phyloP scores from a whole-genome alignment of 495 filamentous ascomycete genomes.

The Parathielavia hyrcaniae region DNA sequence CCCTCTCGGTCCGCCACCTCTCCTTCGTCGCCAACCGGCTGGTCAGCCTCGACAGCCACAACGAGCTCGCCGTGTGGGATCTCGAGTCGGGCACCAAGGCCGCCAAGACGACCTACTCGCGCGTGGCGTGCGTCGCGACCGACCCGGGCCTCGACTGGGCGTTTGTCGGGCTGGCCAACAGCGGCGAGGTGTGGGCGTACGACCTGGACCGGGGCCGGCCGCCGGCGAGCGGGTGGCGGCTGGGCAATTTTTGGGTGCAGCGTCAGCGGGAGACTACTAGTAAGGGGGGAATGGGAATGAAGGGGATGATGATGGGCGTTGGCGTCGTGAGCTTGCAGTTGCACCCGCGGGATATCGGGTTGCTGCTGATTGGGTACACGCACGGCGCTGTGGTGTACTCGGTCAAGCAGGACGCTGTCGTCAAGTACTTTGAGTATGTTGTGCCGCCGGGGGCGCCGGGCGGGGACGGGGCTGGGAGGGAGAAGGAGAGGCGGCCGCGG shows the following conservation, averaged over 20 bases:
- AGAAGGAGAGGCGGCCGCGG: conserved; percentile 58
- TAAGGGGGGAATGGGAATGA: conserved; percentile 39
- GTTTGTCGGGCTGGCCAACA: conserved; percentile 67
- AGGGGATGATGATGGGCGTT: conserved; percentile 21
- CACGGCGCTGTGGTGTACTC: conserved; percentile 84
- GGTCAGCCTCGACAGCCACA: conserved; percentile 73
- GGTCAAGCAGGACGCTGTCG: conserved; percentile 77
- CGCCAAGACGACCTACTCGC: conserved; percentile 64
- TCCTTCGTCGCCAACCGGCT: conserved; percentile 61
- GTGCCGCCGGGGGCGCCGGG: conserved; percentile 78
- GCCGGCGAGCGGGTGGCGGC: conserved; percentile 53
- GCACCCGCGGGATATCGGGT: conserved; percentile 90
- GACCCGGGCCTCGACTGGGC: conserved; percentile 90
- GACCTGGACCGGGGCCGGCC: conserved; percentile 77
- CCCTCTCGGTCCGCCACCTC: conserved; percentile 29
- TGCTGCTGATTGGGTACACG: conserved; percentile 77
- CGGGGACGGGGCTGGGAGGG: conserved; percentile 50
- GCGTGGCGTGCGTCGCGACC: conserved; percentile 62
- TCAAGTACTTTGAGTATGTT: conserved; percentile 76
- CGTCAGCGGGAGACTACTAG: conserved; percentile 20
- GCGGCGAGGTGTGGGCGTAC: conserved; percentile 80
- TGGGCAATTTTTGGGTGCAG: conserved; percentile 72
- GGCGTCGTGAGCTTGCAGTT: conserved; percentile 63
- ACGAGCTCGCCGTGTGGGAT: conserved; percentile 75
- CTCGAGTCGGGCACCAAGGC: conserved; percentile 53